Conservation (phyloP, 257 asterid species). For the Capsicum chinense region DNA sequence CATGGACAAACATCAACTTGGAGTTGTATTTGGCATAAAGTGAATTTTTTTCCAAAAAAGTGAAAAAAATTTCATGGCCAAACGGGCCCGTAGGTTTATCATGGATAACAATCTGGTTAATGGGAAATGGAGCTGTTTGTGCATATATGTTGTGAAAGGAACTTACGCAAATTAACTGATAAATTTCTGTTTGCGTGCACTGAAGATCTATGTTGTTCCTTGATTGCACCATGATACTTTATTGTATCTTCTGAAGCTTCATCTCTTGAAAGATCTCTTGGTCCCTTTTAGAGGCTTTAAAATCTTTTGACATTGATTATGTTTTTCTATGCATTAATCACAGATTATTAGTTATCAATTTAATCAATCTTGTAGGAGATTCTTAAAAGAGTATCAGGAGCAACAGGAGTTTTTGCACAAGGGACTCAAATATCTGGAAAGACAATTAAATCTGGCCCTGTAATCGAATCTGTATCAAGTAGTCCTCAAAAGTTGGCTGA, state of each 20-base stretch:
- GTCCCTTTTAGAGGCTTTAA: constrained; percentile 32
- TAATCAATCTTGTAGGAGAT: constrained; percentile 54
- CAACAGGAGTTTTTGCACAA: constrained; percentile 45
- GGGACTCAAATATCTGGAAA: constrained; percentile 49
- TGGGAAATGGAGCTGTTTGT: constrained; percentile 6
- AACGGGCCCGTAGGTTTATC: background rate
- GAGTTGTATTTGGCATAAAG: no score
- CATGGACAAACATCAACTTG: no score
- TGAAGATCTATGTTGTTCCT: constrained; percentile 17
- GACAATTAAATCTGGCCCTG: constrained; percentile 43
- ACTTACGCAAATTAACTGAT: background rate
- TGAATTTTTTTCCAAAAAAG: no score
- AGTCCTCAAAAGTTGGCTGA: constrained; percentile 52
- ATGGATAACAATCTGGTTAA: background rate
- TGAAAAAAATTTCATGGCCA: no score
- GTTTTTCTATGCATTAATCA: constrained; percentile 32
- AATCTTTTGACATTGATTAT: constrained; percentile 1
- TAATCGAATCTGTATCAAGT: constrained; percentile 46
- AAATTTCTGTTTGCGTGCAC: background rate
- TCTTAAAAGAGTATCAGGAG: constrained; percentile 68
- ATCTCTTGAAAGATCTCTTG: constrained; percentile 27
- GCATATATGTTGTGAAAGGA: background rate
- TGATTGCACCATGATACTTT: background rate
- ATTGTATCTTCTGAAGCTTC: background rate
- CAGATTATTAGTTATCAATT: constrained; percentile 18